phyloP scores from a whole-genome alignment of 1,284 basidiomycete genomes.

The Grifola frondosa region DNA sequence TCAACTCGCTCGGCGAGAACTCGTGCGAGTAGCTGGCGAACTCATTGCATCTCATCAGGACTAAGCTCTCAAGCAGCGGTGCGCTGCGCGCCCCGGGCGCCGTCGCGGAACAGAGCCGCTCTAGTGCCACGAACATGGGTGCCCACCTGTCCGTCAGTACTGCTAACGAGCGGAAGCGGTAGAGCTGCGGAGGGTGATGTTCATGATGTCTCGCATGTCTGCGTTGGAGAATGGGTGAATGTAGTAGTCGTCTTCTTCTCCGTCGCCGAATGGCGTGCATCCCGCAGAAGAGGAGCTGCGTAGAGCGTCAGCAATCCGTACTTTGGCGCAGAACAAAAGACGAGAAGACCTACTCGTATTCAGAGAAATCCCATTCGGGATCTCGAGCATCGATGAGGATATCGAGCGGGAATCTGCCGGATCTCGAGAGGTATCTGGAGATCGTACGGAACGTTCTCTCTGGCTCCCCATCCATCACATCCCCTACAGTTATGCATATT shows the following conservation, averaged over 20 bases:
- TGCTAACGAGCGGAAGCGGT: constrained; percentile 48
- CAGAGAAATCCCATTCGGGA: constrained; percentile 49
- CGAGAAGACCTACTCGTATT: constrained; percentile 41
- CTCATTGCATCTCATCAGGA: constrained; percentile 57
- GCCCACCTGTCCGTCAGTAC: constrained; percentile 54
- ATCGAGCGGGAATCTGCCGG: constrained; percentile 46
- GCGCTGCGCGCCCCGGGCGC: constrained; percentile 9
- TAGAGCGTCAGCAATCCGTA: not conserved
- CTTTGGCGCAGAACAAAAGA: not conserved
- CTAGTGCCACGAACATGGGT: constrained; percentile 49
- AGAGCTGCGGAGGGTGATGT: constrained; percentile 44
- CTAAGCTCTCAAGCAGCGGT: constrained; percentile 46
- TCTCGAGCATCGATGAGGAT: constrained; percentile 56
- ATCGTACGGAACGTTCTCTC: constrained; percentile 24
- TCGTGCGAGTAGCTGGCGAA: constrained; percentile 44
- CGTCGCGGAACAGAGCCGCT: constrained; percentile 35
- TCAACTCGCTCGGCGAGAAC: constrained; percentile 43
- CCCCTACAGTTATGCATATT: constrained; percentile 45
- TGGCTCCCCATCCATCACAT: constrained; percentile 14
- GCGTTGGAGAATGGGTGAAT: constrained; percentile 39
- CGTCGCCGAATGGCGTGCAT: constrained; percentile 20
- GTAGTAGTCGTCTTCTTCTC: constrained; percentile 28
- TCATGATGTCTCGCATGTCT: constrained; percentile 43
- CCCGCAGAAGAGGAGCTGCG: constrained; percentile 15
- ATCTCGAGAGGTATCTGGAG: constrained; percentile 41